phyloP scores from a whole-genome alignment of 257 asterid genomes.

The Catharanthus roseus region DNA sequence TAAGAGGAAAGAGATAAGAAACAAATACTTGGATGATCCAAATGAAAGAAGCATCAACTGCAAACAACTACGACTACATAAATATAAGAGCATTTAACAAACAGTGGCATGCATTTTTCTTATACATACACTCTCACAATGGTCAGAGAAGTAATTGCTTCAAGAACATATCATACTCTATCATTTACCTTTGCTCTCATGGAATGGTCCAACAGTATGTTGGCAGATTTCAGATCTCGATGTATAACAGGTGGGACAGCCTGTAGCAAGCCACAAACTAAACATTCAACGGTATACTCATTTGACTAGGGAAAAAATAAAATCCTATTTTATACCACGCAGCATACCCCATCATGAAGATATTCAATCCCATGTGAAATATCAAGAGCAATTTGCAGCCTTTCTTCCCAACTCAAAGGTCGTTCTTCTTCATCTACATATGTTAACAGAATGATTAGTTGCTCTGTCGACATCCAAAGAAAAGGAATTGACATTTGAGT shows the following conservation, averaged over 20 bases:
- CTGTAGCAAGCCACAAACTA: constrained; percentile 40
- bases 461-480: constrained; percentile 4
- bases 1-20: constrained; percentile 13
- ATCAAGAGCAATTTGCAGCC: constrained; percentile 86
- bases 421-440: constrained; percentile 51
- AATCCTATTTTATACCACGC: constrained; percentile 4
- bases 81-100: not conserved
- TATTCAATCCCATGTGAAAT: constrained; percentile 93
- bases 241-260: constrained; percentile 95
- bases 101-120: not conserved
- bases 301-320: constrained; percentile 9
- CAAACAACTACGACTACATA: not conserved
- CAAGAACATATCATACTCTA: not conserved
- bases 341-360: constrained; percentile 95
- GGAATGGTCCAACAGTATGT: constrained; percentile 67
- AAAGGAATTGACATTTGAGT: not conserved
- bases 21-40: not conserved
- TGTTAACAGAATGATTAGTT: constrained; percentile 12
- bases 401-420: constrained; percentile 80
- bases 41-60: not conserved
- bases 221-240: constrained; percentile 85
- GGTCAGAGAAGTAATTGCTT: not conserved
- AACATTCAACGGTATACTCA: constrained; percentile 8
- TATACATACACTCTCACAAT: not conserved
- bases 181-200: constrained; percentile 81